Evolutionary conservation across 83 land plant species (phyloP).

Genomic region (Thuja plicata): DNA sequence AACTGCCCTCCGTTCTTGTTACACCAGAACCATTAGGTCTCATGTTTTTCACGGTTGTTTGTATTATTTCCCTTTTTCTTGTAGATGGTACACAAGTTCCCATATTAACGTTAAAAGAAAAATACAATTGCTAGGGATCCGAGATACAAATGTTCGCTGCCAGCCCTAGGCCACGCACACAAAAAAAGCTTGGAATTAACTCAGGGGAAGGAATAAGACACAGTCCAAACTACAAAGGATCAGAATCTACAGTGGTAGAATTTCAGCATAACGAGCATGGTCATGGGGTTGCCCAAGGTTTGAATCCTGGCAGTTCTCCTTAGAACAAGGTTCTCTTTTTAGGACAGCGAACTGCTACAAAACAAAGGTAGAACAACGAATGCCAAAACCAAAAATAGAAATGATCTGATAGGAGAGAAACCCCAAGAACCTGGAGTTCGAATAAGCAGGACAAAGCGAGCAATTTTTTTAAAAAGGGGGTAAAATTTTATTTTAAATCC

Average conservation of each 20-base stretch:
- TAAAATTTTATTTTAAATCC: too few relatives aligned
- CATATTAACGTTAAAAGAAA: too few relatives aligned
- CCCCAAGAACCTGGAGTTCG: background rate
- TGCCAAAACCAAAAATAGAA: background rate
- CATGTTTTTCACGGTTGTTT: background rate
- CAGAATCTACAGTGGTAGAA: background rate
- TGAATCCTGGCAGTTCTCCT: background rate
- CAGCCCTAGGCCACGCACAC: background rate
- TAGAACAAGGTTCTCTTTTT: background rate
- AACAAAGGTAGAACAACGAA: background rate
- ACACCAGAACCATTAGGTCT: background rate
- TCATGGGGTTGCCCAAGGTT: background rate
- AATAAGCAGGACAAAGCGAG: background rate
- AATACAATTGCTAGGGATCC: background rate
- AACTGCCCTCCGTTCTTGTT: background rate
- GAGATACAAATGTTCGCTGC: background rate
- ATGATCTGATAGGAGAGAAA: background rate
- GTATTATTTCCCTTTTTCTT: background rate
- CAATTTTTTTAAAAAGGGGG: too few relatives aligned
- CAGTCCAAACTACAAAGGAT: background rate
- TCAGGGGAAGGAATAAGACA: background rate
- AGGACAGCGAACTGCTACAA: background rate
- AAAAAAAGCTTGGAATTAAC: background rate
- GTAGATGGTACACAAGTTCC: too few relatives aligned
- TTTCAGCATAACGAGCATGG: background rate